phyloP scores from a whole-genome alignment of 192 early-diverging fungal species.

The Lobosporangium transversale region DNA sequence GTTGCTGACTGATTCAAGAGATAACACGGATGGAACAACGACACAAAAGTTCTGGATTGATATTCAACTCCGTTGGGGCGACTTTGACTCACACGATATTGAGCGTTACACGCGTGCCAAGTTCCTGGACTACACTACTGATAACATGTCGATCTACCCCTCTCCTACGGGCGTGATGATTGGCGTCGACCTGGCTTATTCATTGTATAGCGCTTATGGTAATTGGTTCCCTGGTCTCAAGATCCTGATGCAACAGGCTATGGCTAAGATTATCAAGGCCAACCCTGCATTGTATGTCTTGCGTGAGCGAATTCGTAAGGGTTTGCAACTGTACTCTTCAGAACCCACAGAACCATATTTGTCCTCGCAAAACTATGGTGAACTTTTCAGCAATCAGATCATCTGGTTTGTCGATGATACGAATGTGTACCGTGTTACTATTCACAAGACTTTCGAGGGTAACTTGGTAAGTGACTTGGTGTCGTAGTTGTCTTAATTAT shows the following conservation, averaged over 20 bases:
- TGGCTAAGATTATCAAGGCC: slow-evolving; percentile 99
- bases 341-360: slow-evolving; percentile 99
- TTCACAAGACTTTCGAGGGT: slow-evolving; percentile 99
- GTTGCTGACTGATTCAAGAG: slow-evolving; percentile 90
- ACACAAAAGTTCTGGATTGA: slow-evolving; percentile 99
- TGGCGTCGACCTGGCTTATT: slow-evolving; percentile 97
- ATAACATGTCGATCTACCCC: slow-evolving; percentile 99
- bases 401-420: slow-evolving; percentile 99
- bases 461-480: slow-evolving; percentile 73
- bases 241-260: slow-evolving; percentile 94
- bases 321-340: slow-evolving; percentile 96
- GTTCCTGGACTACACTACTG: slow-evolving; percentile 97
- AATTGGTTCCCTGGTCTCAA: slow-evolving; percentile 99
- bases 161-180: slow-evolving; percentile 97
- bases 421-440: slow-evolving; percentile 99
- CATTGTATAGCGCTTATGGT: slow-evolving; percentile 92
- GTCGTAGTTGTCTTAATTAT: neutral
- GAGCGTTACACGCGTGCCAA: slow-evolving; percentile 98
- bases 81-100: slow-evolving; percentile 99
- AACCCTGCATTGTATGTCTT: slow-evolving; percentile 98
- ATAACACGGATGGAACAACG: slow-evolving; percentile 96
- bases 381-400: slow-evolving; percentile 97
- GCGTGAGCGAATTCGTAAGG: slow-evolving; percentile 98
- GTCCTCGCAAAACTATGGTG: slow-evolving; percentile 93
- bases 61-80: slow-evolving; percentile 97